Base-by-base conservation (phyloP, 108 stramenopile species). In the Fragilaria crotonensis region DNA sequence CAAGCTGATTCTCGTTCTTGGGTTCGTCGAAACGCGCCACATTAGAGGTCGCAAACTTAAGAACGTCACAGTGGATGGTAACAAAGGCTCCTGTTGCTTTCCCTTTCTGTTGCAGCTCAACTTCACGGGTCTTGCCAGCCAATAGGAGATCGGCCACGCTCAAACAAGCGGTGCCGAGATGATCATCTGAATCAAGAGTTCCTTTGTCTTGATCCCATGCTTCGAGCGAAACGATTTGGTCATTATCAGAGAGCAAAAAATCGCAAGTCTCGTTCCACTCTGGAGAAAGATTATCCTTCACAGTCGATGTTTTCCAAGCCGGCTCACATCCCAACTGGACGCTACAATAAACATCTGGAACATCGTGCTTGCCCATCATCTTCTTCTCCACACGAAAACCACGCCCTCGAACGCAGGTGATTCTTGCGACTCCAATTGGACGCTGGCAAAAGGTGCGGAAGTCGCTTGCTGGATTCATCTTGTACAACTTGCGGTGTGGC, bases 301-400 rank as follows among this genome's bases (percentile, higher is more conserved):
- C 45, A 45, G 73, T 74, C 9, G 31, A 57, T 1, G 76, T 83
- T 44, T 66, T 54, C 63, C 66, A 72, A 18, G 29, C 20, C 0
- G 59, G 18, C 19, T 32, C 46, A 22, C 54, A 66, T 18, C 82
- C 78, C 21, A 87, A 32, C 21, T 60, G 57, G n/a, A 80, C 50
- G 3, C 64, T 65, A 28, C 70, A 60, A 48, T 78, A 87, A 2
- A 78, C 63, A 62, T 87, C 86, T 17, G 86, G 86, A 52, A 87
- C 66, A 47, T 87, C 86, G 30, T 68, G 57, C 28, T 71, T 77
- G 1, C 68, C 36, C 11, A 83, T 45, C 27, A 59, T 14, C 25
- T 61, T 49, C 57, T 74, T 70, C 48, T 81, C 64, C 9, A 79
- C 60, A 0, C 52, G 30, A 64, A 83, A 87, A 17, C 81, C 86